A percentile compares a stretch with the other conserved stretches of the same genome.
Evolutionary conservation across 2,329 filamentous ascomycete genomes (phyloP).

Genomic region (Aureobasidium leucospermi): DNA sequence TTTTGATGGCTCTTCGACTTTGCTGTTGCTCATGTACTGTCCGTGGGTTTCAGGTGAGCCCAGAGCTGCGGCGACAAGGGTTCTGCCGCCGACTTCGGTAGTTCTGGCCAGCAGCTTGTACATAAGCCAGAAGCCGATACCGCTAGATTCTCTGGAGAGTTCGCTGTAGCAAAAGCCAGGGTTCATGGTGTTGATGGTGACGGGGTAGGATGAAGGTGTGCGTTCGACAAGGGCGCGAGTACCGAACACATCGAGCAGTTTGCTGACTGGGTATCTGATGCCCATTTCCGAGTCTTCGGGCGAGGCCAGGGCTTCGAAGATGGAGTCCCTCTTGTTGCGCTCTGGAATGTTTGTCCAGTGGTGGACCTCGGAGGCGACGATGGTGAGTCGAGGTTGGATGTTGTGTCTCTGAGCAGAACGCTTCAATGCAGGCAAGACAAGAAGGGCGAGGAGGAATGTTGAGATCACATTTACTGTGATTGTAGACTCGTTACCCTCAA

Average conservation of each 20-base stretch:
- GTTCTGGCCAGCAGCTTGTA: slow-evolving; percentile 27
- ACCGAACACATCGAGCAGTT: slow-evolving; percentile 43
- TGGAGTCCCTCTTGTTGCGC: slow-evolving; percentile 23
- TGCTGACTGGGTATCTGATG: slow-evolving; percentile 39
- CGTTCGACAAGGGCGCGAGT: slow-evolving; percentile 33
- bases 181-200: slow-evolving; percentile 46
- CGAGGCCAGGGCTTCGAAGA: slow-evolving; percentile 33
- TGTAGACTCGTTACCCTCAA: slow-evolving; percentile 42
- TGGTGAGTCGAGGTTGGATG: slow-evolving; percentile 29
- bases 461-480: slow-evolving; percentile 49
- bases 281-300: slow-evolving; percentile 30
- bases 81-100: slow-evolving; percentile 35
- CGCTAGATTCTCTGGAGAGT: slow-evolving; percentile 32
- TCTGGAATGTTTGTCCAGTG: slow-evolving; percentile 32
- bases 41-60: slow-evolving; percentile 33
- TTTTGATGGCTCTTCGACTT: slow-evolving; percentile 23
- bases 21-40: slow-evolving; percentile 32
- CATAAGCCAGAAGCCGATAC: slow-evolving; percentile 20
- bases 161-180: slow-evolving; percentile 47
- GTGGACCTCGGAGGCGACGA: slow-evolving; percentile 40
- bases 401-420: slow-evolving; percentile 30
- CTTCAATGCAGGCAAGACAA: slow-evolving; percentile 47
- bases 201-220: slow-evolving; percentile 24
- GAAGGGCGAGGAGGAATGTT: slow-evolving; percentile 43
- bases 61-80: slow-evolving; percentile 33